Percentiles rank a stretch among this genome's conserved stretches.
These are phyloP conservation scores for Ceratocystis eucalypticola DNA, from an alignment of 2,329 filamentous ascomycete species.

Conservation along the genomic window DNA sequence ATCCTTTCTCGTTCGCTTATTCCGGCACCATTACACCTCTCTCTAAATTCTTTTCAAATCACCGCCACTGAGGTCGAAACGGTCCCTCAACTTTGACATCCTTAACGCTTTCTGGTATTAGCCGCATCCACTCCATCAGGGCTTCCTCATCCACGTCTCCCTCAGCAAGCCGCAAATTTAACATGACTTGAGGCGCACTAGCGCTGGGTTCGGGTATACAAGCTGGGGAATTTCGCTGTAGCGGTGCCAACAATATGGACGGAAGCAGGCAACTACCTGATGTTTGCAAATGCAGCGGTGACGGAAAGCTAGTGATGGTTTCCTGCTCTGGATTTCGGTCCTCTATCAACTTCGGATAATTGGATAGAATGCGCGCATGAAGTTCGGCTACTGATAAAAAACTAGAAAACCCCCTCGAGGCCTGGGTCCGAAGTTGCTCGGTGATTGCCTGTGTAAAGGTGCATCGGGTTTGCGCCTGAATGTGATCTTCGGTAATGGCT, in stretches of 20 bases:
- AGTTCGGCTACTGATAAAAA: constrained; percentile 40
- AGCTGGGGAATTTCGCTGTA: constrained; percentile 31
- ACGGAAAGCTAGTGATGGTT: constrained; percentile 36
- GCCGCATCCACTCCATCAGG: constrained; percentile 45
- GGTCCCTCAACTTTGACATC: constrained; percentile 43
- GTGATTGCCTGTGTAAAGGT: constrained; percentile 39
- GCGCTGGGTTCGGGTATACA: constrained; percentile 31
- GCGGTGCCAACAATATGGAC: constrained; percentile 42
- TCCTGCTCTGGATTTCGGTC: constrained; percentile 37
- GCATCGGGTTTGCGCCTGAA: constrained; percentile 34
- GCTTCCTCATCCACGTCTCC: constrained; percentile 39
- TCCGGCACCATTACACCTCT: neutral
- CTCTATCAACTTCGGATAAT: constrained; percentile 39
- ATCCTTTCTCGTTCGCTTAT: neutral
- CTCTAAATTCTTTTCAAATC: constrained; percentile 10
- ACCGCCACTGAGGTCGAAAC: constrained; percentile 24
- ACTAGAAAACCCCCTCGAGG: constrained; percentile 30
- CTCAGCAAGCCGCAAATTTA: constrained; percentile 39
- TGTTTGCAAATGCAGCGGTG: constrained; percentile 43
- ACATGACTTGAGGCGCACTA: constrained; percentile 35
- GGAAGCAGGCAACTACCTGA: constrained; percentile 40
- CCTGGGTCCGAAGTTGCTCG: constrained; percentile 37
- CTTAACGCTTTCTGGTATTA: constrained; percentile 43
- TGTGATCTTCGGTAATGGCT: constrained; percentile 40
- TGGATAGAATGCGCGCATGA: constrained; percentile 39